Evolutionary conservation across 495 filamentous ascomycete genomes (phyloP).

Genomic region (Tuber calosporum): DNA sequence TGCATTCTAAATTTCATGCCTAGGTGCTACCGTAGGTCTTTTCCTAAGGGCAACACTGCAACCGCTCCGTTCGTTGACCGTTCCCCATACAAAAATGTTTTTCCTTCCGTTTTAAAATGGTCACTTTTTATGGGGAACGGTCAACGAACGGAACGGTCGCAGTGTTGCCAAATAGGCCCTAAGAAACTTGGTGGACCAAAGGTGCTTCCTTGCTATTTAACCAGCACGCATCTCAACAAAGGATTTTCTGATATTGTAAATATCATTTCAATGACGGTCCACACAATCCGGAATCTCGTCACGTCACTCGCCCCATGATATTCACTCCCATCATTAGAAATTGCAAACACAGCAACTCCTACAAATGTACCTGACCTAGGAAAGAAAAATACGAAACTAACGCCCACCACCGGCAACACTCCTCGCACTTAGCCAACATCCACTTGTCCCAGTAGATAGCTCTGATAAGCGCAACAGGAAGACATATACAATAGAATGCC

Average conservation of each 20-base stretch:
- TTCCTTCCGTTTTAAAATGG: too few relatives aligned
- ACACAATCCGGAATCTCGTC: neutral
- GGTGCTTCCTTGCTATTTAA: neutral
- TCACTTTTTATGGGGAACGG: too few relatives aligned
- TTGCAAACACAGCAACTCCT: conserved; percentile 3
- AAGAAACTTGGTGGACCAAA: neutral
- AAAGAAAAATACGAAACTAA: neutral
- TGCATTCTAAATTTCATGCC: neutral
- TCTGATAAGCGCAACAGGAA: neutral
- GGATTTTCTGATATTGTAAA: neutral
- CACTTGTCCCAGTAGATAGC: neutral
- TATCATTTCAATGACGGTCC: neutral
- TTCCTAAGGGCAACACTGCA: too few relatives aligned
- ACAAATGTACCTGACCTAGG: neutral
- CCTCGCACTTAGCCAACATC: neutral
- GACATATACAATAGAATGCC: neutral
- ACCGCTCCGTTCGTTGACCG: too few relatives aligned
- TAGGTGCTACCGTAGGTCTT: too few relatives aligned
- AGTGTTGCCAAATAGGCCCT: too few relatives aligned
- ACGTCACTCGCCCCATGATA: neutral
- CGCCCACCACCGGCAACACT: neutral
- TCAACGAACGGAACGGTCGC: too few relatives aligned
- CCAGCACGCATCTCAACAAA: neutral
- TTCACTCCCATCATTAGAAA: neutral
- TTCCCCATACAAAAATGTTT: too few relatives aligned